Percentiles rank a stretch among this genome's conserved stretches.
These are phyloP conservation scores for Talaromyces nanjingensis DNA, from an alignment of 495 filamentous ascomycete species.

Conservation along the genomic window DNA sequence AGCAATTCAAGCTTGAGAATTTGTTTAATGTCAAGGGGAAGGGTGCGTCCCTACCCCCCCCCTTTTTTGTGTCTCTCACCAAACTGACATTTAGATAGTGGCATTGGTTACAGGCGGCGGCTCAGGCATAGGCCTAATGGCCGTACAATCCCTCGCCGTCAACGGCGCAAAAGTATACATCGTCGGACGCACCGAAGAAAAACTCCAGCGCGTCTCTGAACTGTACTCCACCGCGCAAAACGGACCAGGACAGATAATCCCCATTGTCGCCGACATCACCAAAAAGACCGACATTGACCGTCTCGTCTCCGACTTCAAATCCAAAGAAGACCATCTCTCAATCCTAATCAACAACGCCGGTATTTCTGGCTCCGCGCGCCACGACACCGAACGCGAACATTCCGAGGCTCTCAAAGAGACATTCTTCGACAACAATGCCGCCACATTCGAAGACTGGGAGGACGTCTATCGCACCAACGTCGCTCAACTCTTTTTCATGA, in stretches of 20 bases:
- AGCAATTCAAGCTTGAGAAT: conserved; percentile 38
- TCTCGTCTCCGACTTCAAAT: conserved; percentile 36
- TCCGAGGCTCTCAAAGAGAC: conserved; percentile 45
- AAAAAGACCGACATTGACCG: conserved; percentile 36
- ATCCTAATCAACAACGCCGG: conserved; percentile 55
- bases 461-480: conserved; percentile 41
- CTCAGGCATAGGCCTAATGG: conserved; percentile 47
- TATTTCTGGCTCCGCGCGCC: conserved; percentile 24
- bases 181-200: conserved; percentile 48
- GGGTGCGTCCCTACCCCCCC: conserved; percentile 19
- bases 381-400: conserved; percentile 26
- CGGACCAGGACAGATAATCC: conserved; percentile 50
- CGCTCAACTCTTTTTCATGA: conserved; percentile 41
- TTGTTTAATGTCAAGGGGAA: conserved; percentile 52
- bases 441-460: conserved; percentile 39
- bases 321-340: conserved; percentile 36
- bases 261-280: conserved; percentile 44
- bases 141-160: conserved; percentile 50
- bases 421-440: conserved; percentile 45
- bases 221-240: conserved; percentile 31
- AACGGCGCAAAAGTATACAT: conserved; percentile 58
- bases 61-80: no score
- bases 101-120: conserved; percentile 51
- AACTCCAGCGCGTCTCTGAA: conserved; percentile 45
- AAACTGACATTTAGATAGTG: no score